Base-by-base conservation (phyloP, 2,329 filamentous ascomycete species). In the Sclerotinia trifoliorum region DNA sequence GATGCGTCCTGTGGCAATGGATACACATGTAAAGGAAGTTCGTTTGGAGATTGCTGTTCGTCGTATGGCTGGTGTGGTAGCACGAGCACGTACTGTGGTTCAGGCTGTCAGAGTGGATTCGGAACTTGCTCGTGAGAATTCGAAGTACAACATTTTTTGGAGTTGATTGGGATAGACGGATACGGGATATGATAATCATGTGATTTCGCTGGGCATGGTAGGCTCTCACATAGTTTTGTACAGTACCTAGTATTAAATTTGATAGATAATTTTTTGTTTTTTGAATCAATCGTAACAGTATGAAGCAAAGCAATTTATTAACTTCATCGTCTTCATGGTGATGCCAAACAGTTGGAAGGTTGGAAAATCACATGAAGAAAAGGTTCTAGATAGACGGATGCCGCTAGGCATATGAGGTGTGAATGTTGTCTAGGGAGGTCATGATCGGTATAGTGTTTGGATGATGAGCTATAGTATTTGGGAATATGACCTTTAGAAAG, bases 91-190 rank as follows among this genome's bases (percentile, higher is more conserved):
- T 66, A 44, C 29, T 66, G 54, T 29, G 65, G 65, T 7, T 32
- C n/a, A 4, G 65, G 65, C 4, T 66, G 65, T 17, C 65, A 66
- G 6, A 61, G 29, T 29, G 65, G 19, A n/a, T 66, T 66, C 32
- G 65, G 63, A 17, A 65, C 39, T 44, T 65, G 63, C n/a, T 57
- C 63, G 29, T 51, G 44, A 39, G 44, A 35, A 35, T 5, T 35
- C 29, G 29, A 24, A 24, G 24, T 44, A 24, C 39, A 10, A n/a
- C 5, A 4, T 42, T 55, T 55, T 55, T 1, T 26, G 32, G 21
- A 39, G 32, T 5, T 26, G 46, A 39, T 35, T 19, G 10, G 46
- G 15, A 24, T 39, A 24, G 21, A 35, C 15, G 39, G 39, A 17
- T 42, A 35, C 8, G 35, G 35, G 35, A 10, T 35, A 35, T 10